Evolutionary conservation across 441 rosid genomes (phyloP).

Genomic region (Syzygium syzygioides): DNA sequence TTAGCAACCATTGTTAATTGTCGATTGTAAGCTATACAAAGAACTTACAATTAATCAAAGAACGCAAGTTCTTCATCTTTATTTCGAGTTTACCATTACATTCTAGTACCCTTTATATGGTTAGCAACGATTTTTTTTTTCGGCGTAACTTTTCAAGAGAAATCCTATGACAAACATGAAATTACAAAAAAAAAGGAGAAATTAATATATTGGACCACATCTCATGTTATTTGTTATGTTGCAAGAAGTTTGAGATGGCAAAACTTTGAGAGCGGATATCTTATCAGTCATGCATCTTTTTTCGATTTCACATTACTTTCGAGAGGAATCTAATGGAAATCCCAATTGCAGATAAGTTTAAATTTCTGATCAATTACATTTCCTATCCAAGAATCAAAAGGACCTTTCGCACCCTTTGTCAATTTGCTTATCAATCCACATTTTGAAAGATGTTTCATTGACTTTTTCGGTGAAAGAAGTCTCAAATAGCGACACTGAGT

Average conservation of each 20-base stretch:
- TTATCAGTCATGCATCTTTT: not conserved
- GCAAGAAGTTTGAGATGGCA: not conserved
- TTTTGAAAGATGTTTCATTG: not conserved
- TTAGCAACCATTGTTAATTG: not conserved
- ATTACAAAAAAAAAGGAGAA: not conserved
- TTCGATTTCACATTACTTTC: not conserved
- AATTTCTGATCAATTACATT: not conserved
- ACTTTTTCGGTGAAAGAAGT: not conserved
- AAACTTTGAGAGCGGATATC: not conserved
- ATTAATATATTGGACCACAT: too few species aligned
- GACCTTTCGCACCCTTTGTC: not conserved
- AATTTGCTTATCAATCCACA: not conserved
- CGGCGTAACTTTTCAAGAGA: not conserved
- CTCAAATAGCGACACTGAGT: not conserved
- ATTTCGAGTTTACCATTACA: not conserved
- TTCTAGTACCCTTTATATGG: not conserved
- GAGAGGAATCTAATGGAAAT: not conserved
- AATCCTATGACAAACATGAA: not conserved
- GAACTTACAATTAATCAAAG: not conserved
- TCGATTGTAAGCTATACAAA: not conserved
- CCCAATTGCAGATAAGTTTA: not conserved
- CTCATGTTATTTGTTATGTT: accelerated
- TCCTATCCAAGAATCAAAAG: not conserved
- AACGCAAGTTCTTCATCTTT: not conserved
- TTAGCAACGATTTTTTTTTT: not conserved